phyloP scores from a whole-genome alignment of 495 filamentous ascomycete genomes.

The Aeminium ludgeri region DNA sequence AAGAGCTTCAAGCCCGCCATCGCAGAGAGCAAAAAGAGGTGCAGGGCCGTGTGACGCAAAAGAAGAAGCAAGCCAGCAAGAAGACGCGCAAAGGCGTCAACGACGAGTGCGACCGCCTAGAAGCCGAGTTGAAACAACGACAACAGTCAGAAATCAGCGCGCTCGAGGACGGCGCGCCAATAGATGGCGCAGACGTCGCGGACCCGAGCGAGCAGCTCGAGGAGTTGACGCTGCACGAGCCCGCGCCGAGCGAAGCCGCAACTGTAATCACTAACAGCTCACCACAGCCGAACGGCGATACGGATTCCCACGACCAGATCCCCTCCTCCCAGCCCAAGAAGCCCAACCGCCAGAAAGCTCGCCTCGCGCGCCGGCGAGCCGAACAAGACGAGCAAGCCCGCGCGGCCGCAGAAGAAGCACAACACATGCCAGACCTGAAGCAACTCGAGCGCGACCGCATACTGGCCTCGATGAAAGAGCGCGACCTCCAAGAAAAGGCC shows the following conservation, averaged over 20 bases:
- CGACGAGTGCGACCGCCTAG: slow-evolving; percentile 32
- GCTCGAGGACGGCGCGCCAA: slow-evolving; percentile 22
- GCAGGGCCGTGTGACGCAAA: slow-evolving; percentile 68
- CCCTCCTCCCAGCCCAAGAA: slow-evolving; percentile 43
- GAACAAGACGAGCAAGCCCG: slow-evolving; percentile 53
- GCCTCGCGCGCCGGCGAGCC: slow-evolving; percentile 73
- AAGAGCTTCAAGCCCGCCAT: slow-evolving; percentile 62
- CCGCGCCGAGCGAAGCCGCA: not conserved
- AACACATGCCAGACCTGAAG: slow-evolving; percentile 55
- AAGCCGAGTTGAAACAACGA: slow-evolving; percentile 22
- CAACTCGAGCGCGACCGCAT: slow-evolving; percentile 54
- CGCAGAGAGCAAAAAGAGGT: slow-evolving; percentile 80
- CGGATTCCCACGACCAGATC: not conserved
- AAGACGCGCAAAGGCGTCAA: slow-evolving; percentile 85
- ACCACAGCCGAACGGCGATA: not conserved
- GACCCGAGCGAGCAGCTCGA: slow-evolving; percentile 13
- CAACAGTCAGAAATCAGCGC: slow-evolving; percentile 42
- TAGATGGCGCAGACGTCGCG: not conserved
- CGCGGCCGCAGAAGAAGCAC: slow-evolving; percentile 57
- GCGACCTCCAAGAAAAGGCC: slow-evolving; percentile 53
- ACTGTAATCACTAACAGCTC: too few species aligned
- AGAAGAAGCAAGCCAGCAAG: slow-evolving; percentile 90
- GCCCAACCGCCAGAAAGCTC: slow-evolving; percentile 78
- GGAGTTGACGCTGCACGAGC: slow-evolving; percentile 12
- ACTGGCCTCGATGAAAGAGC: slow-evolving; percentile 40